Conservation (phyloP, 306 rosid genomes). For the Hippophae gyantsensis region DNA sequence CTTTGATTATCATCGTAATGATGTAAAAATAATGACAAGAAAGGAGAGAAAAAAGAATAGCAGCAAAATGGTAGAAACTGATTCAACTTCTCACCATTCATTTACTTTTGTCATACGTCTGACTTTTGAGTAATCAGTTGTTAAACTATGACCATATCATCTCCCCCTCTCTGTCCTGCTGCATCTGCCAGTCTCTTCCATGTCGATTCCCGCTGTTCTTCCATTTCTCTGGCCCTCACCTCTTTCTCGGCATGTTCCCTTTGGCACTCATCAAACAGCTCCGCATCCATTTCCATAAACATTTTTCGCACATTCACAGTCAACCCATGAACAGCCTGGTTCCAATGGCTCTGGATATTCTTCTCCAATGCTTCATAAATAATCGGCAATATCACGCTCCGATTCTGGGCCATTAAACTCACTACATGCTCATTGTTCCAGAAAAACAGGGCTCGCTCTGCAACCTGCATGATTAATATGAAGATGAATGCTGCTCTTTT, state of each 20-base stretch:
- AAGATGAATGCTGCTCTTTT: neutral
- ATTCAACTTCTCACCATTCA: slow-evolving; percentile 31
- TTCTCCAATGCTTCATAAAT: slow-evolving; percentile 73
- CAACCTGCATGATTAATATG: slow-evolving; percentile 54
- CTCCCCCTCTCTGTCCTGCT: slow-evolving; percentile 47
- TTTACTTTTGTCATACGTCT: slow-evolving; percentile 13
- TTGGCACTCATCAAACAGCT: slow-evolving; percentile 84
- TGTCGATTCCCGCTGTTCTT: slow-evolving; percentile 51
- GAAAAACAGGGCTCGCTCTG: slow-evolving; percentile 84
- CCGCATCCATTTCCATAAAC: slow-evolving; percentile 89
- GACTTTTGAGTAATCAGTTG: slow-evolving; percentile 18
- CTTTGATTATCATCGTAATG: slow-evolving; percentile 29
- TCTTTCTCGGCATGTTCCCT: slow-evolving; percentile 53
- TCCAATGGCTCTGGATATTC: slow-evolving; percentile 75
- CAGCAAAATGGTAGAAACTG: slow-evolving; percentile 35
- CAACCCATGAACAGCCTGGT: slow-evolving; percentile 87
- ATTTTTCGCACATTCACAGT: slow-evolving; percentile 78
- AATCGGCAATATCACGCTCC: slow-evolving; percentile 59
- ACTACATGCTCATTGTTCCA: slow-evolving; percentile 97
- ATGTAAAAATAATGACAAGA: slow-evolving; percentile 24
- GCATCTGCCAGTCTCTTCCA: slow-evolving; percentile 87
- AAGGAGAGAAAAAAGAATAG: slow-evolving; percentile 51
- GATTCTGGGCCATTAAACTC: slow-evolving; percentile 87
- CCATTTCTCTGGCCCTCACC: slow-evolving; percentile 50
- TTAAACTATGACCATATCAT: slow-evolving; percentile 45